These are phyloP conservation scores for Aspergillus thermomutatus DNA, from an alignment of 2,329 filamentous ascomycete species.

Conservation along the genomic window DNA sequence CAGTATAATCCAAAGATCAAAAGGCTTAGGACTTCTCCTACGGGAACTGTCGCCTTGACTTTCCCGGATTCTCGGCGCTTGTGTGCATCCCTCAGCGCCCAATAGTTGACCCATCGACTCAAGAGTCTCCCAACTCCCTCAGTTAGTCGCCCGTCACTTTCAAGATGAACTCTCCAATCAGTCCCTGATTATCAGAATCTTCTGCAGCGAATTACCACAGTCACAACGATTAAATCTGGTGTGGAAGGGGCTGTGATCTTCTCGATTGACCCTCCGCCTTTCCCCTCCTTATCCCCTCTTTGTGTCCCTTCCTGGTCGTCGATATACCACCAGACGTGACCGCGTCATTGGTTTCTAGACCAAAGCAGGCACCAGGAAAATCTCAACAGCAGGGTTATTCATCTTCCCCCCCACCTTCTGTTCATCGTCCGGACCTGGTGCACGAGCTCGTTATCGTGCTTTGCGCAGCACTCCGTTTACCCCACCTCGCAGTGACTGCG, in stretches of 20 bases:
- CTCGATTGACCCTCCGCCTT: background rate
- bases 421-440: background rate
- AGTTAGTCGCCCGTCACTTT: background rate
- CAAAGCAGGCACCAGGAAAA: background rate
- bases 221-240: background rate
- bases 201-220: background rate
- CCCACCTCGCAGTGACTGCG: conserved; percentile 4
- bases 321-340: background rate
- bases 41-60: background rate
- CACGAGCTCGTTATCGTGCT: background rate
- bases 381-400: background rate
- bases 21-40: background rate
- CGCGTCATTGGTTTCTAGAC: background rate
- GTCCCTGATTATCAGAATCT: background rate
- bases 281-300: background rate
- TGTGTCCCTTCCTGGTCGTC: background rate
- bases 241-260: background rate
- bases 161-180: background rate
- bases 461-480: background rate
- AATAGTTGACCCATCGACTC: background rate
- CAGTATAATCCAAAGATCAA: background rate
- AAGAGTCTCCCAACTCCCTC: conserved; percentile 1
- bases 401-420: background rate
- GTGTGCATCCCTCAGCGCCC: background rate
- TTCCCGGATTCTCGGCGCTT: background rate